phyloP scores from a whole-genome alignment of 208 protist species.

The Leptomonas seymouri region DNA sequence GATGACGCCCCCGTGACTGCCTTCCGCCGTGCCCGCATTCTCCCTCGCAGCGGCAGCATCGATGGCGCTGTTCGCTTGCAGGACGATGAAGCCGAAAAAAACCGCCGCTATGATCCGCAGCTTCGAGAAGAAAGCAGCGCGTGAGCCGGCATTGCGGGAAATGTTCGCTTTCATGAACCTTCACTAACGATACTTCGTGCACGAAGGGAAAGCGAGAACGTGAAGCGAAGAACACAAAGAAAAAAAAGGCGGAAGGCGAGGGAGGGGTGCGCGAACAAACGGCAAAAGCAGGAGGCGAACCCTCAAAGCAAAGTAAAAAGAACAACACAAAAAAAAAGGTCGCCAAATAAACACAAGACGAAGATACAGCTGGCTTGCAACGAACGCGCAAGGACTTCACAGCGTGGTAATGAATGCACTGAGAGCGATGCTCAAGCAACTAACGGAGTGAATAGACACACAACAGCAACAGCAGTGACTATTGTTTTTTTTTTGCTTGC shows the following conservation, averaged over 20 bases:
- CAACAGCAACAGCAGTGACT: no score
- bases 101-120: constrained; percentile 4
- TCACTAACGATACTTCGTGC: background rate
- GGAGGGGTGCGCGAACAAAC: constrained; percentile 3
- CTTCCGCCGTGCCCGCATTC: background rate
- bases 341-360: constrained; percentile 11
- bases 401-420: no score
- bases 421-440: no score
- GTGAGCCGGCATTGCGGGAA: background rate
- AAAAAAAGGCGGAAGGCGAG: constrained; percentile 12
- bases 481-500: no score
- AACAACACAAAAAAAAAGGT: no score
- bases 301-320: no score
- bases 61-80: background rate
- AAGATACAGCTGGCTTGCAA: background rate
- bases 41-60: background rate
- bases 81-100: background rate
- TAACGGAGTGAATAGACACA: no score
- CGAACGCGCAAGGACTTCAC: no score
- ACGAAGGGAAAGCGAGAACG: no score
- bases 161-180: constrained; percentile 7
- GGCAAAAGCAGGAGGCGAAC: background rate
- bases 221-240: constrained; percentile 10
- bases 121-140: constrained; percentile 5
- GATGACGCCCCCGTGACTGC: background rate